A percentile compares a stretch with the other conserved stretches of the same genome.
Conservation (phyloP, 2,329 filamentous ascomycete species). For the Calcarisporium arbuscula region DNA sequence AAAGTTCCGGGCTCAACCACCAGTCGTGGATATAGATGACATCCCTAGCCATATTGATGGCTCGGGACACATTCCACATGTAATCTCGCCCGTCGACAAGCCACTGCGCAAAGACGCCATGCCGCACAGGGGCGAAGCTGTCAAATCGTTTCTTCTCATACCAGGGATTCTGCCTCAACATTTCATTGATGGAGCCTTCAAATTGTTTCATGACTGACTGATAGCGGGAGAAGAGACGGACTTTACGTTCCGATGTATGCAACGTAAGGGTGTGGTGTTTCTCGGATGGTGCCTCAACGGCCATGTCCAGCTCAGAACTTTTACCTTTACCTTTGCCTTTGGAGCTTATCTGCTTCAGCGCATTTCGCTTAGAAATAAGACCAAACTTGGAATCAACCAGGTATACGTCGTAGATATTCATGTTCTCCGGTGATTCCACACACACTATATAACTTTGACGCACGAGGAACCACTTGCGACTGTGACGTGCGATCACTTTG, state of each 20-base stretch:
- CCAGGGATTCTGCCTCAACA: conserved; percentile 81
- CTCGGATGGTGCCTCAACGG: conserved; percentile 26
- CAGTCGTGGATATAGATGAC: conserved; percentile 99
- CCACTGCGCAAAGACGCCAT: conserved; percentile 88
- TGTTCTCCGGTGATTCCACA: conserved; percentile 96
- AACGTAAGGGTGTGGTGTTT: conserved; percentile 83
- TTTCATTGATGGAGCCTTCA: conserved; percentile 83
- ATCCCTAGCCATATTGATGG: conserved; percentile 94
- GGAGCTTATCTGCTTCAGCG: conserved; percentile 45
- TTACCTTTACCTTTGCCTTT: conserved; percentile 62
- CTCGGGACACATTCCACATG: conserved; percentile 98
- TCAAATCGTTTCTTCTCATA: conserved; percentile 77
- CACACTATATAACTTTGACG: conserved; percentile 96
- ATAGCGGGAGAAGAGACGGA: conserved; percentile 86
- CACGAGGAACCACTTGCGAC: conserved; percentile 96
- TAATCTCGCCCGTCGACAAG: conserved; percentile 94
- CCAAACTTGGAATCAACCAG: conserved; percentile 87
- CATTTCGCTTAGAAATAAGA: conserved; percentile 66
- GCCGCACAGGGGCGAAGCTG: conserved; percentile 87
- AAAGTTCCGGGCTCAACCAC: conserved; percentile 96
- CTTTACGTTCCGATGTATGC: conserved; percentile 85
- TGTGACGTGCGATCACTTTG: conserved; percentile 75
- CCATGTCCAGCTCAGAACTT: conserved; percentile 38
- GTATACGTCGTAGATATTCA: conserved; percentile 98
- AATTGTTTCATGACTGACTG: conserved; percentile 88